Evolutionary conservation across 2,329 filamentous ascomycete species (phyloP).

Genomic region (Parastagonospora avenae): DNA sequence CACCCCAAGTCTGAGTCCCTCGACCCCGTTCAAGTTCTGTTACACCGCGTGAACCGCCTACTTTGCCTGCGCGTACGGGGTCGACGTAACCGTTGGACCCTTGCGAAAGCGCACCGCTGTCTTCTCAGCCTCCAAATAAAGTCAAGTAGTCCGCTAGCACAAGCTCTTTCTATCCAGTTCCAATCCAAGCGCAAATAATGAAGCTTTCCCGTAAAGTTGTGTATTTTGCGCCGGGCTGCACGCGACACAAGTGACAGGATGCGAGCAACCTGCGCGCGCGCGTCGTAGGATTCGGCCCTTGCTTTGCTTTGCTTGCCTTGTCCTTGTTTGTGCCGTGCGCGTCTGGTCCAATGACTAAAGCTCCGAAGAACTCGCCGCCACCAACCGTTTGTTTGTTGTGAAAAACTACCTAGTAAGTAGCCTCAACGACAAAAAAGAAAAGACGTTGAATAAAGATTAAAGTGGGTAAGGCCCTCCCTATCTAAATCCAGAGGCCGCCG

Average conservation of each 20-base stretch:
- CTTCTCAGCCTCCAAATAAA: not conserved
- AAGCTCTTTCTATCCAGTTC: not conserved
- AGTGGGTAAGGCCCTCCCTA: no score
- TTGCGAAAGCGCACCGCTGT: not conserved
- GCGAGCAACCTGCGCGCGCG: not conserved
- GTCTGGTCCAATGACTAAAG: not conserved
- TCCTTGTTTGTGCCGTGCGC: not conserved
- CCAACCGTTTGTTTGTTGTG: no score
- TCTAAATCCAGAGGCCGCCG: no score
- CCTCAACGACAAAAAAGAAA: no score
- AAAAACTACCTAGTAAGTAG: no score
- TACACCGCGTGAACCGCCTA: not conserved
- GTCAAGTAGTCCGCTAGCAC: no score
- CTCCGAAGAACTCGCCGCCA: no score
- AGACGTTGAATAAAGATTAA: no score
- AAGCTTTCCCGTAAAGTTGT: not conserved
- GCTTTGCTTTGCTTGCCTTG: not conserved
- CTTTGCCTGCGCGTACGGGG: not conserved
- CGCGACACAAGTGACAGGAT: no score
- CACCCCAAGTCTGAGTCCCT: no score
- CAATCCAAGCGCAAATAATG: not conserved
- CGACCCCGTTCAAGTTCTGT: not conserved
- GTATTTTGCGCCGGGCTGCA: no score
- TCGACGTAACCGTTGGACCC: not conserved
- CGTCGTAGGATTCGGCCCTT: no score